Percentiles rank a stretch among this genome's conserved stretches.
Conservation (phyloP, 257 asterid species). For the Solanum neorickii region DNA sequence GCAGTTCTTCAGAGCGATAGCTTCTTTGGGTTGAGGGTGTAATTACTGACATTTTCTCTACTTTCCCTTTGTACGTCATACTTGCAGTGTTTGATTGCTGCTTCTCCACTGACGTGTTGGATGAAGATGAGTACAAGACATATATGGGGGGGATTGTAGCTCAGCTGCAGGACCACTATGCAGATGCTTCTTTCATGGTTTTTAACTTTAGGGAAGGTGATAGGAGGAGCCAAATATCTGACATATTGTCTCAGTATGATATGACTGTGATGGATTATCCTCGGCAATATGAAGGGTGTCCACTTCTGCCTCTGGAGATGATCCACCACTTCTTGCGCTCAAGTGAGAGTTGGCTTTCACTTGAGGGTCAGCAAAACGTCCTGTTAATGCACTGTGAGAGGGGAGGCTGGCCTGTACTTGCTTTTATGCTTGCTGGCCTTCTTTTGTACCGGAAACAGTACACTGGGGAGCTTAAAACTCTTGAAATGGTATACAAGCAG, state of each 20-base stretch:
- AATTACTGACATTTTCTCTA: neutral
- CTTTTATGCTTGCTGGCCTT: constrained; percentile 98
- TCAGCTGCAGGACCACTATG: constrained; percentile 93
- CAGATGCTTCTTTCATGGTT: constrained; percentile 98
- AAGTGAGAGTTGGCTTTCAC: constrained; percentile 98
- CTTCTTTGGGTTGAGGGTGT: neutral
- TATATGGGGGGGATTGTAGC: constrained; percentile 94
- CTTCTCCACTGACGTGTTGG: constrained; percentile 85
- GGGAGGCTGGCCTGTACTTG: constrained; percentile 99
- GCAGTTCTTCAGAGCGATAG: neutral
- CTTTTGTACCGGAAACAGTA: constrained; percentile 91
- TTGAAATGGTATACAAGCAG: constrained; percentile 96
- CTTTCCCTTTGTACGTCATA: constrained; percentile 3
- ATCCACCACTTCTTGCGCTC: constrained; percentile 93
- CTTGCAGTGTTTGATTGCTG: constrained; percentile 94
- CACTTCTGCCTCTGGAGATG: constrained; percentile 86
- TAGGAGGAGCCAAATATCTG: constrained; percentile 80
- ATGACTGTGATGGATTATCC: constrained; percentile 99
- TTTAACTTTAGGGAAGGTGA: constrained; percentile 93
- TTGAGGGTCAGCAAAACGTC: constrained; percentile 97
- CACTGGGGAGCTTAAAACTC: constrained; percentile 89
- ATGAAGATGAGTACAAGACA: constrained; percentile 80
- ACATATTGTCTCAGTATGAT: constrained; percentile 78
- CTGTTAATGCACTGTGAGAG: constrained; percentile 94
- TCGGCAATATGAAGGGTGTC: constrained; percentile 87